These are phyloP conservation scores for Straminergon stramineum DNA, from an alignment of 225 moss, liverwort and hornwort genomes.

Conservation along the genomic window DNA sequence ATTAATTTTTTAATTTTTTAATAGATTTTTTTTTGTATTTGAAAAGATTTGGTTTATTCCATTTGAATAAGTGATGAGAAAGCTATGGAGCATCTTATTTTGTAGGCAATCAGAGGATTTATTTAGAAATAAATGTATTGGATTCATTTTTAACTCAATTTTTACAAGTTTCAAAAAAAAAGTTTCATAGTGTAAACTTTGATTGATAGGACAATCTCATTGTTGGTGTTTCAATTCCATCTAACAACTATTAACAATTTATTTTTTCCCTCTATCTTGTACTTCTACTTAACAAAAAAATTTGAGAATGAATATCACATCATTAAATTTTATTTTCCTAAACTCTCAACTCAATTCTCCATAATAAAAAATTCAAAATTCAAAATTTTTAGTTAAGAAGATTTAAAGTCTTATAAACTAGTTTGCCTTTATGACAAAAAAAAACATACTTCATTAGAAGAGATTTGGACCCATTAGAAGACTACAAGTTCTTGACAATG, in stretches of 20 bases:
- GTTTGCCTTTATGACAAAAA: not conserved
- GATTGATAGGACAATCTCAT: not conserved
- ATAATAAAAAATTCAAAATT: not conserved
- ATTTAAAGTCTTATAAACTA: not conserved
- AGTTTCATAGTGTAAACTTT: accelerated
- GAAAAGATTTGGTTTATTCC: not conserved
- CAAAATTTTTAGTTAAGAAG: not conserved
- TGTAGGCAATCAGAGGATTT: not conserved
- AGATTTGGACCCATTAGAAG: too few relatives aligned
- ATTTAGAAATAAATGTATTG: not conserved
- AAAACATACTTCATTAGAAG: too few relatives aligned
- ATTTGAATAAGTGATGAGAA: not conserved
- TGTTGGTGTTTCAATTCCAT: not conserved
- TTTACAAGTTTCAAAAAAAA: not conserved
- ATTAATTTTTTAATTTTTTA: not conserved
- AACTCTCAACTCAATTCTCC: not conserved
- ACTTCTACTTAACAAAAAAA: not conserved
- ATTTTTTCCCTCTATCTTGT: not conserved
- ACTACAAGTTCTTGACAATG: too few relatives aligned
- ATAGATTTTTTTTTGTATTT: too few relatives aligned
- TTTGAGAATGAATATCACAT: not conserved
- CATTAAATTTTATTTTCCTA: not conserved
- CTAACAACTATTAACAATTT: not conserved
- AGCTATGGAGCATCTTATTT: not conserved
- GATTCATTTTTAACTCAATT: not conserved